These are phyloP conservation scores for Poa annua DNA, from an alignment of 176 grass and related monocot genomes.

Conservation along the genomic window DNA sequence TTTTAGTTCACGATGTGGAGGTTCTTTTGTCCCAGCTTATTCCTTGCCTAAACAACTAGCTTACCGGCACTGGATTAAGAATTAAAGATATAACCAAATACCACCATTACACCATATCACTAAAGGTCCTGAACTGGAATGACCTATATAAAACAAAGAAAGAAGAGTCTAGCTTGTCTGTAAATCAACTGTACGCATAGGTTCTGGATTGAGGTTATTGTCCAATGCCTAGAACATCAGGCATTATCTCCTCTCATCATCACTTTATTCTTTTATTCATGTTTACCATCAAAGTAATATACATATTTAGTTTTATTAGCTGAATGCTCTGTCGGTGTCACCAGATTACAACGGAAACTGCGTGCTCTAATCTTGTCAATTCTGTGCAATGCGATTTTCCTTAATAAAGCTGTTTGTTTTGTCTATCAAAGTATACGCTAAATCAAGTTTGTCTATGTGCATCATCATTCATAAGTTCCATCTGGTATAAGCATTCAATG, in stretches of 20 bases:
- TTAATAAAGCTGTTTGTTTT: not conserved
- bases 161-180: not conserved
- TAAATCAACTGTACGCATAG: not conserved
- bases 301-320: not conserved
- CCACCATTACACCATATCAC: not conserved
- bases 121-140: not conserved
- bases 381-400: not conserved
- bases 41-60: not conserved
- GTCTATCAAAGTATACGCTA: not conserved
- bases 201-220: not conserved
- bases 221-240: not conserved
- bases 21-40: not conserved
- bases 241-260: not conserved
- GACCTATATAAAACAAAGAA: conserved; percentile 2
- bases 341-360: not conserved
- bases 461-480: not conserved
- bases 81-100: too few relatives aligned
- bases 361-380: not conserved
- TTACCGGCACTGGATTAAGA: too few relatives aligned
- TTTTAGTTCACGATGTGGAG: not conserved
- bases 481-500: not conserved
- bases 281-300: not conserved
- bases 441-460: not conserved
- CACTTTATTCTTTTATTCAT: not conserved
- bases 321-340: not conserved